Conservation (phyloP, 805 yeast genomes). For the Barnettozyma wickerhamii region DNA sequence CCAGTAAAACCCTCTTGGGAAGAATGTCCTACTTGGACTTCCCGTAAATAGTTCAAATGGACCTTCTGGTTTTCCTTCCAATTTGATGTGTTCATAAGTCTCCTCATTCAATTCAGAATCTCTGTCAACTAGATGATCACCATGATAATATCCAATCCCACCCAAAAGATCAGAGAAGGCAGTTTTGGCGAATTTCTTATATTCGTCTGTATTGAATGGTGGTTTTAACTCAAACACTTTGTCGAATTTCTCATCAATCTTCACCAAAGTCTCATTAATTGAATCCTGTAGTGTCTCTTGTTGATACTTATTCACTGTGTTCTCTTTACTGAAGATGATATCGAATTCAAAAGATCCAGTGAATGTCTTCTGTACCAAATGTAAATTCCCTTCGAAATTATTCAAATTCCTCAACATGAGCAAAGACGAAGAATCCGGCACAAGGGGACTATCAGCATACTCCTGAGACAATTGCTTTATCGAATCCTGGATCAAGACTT, state of each 20-base stretch:
- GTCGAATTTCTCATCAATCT: constrained; percentile 51
- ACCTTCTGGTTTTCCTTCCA: constrained; percentile 59
- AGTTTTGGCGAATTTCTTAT: constrained; percentile 65
- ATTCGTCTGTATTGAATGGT: constrained; percentile 45
- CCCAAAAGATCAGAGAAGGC: constrained; percentile 80
- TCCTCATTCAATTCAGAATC: constrained; percentile 64
- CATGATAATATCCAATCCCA: constrained; percentile 85
- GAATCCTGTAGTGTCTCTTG: constrained; percentile 23
- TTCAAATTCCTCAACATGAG: constrained; percentile 56
- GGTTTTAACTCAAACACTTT: constrained; percentile 43
- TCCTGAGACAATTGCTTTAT: constrained; percentile 40
- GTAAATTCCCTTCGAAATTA: constrained; percentile 68
- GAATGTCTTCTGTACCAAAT: constrained; percentile 72
- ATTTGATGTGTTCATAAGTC: constrained; percentile 49
- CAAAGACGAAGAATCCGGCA: constrained; percentile 37
- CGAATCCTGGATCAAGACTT: constrained; percentile 66
- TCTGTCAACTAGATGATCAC: constrained; percentile 79
- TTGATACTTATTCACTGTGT: constrained; percentile 37
- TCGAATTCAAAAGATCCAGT: constrained; percentile 75
- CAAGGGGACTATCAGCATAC: constrained; percentile 18
- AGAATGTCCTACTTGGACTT: constrained; percentile 90
- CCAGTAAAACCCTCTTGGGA: constrained; percentile 98
- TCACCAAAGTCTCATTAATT: constrained; percentile 17
- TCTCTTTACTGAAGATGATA: constrained; percentile 50
- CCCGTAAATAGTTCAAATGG: constrained; percentile 75